Evolutionary conservation across 257 asterid species (phyloP).

Genomic region (Solanum rostratum): DNA sequence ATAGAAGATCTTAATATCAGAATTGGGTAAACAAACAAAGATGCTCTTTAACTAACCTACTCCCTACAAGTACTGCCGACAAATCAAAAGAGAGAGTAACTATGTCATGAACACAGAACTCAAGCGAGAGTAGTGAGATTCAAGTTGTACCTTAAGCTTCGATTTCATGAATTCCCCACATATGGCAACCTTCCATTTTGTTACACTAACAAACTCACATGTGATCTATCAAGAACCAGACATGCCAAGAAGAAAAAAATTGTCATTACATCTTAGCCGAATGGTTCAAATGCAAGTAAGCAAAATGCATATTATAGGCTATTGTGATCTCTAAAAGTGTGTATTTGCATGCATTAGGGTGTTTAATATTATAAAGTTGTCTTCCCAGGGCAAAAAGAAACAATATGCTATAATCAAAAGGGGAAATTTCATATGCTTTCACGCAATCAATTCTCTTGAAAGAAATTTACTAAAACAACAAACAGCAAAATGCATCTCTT

Average conservation of each 20-base stretch:
- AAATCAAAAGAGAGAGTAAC: background rate
- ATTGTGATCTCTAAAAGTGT: background rate
- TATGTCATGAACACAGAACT: background rate
- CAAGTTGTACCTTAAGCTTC: conserved; percentile 46
- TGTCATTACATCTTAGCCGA: background rate
- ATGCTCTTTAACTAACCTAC: background rate
- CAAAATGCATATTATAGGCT: background rate
- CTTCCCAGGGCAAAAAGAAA: background rate
- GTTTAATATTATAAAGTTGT: background rate
- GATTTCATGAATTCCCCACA: conserved; percentile 94
- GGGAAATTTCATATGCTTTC: background rate
- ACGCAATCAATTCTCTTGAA: background rate
- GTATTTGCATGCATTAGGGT: background rate
- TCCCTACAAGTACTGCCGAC: background rate
- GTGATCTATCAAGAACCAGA: conserved; percentile 35
- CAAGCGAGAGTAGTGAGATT: background rate
- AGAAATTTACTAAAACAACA: background rate
- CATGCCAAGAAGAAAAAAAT: background rate
- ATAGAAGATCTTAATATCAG: background rate
- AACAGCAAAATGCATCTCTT: background rate
- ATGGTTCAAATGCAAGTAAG: conserved; percentile 2
- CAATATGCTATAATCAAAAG: background rate
- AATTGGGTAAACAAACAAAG: background rate
- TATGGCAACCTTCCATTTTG: conserved; percentile 92
- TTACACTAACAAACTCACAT: conserved; percentile 78